Base-by-base conservation (phyloP, 495 filamentous ascomycete genomes). In the Penicillium robsamsonii region DNA sequence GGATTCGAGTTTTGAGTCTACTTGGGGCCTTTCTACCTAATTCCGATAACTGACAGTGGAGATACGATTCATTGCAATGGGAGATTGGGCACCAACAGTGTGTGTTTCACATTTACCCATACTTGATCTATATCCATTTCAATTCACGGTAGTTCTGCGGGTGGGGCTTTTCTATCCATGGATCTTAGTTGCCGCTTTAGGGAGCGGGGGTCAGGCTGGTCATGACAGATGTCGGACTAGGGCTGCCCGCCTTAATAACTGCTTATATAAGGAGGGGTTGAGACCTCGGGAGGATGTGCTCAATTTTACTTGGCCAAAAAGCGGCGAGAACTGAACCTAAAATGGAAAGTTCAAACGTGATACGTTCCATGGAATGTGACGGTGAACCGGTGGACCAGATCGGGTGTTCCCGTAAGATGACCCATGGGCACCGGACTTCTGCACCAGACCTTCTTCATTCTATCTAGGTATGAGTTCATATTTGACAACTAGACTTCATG, bases 351-450 rank as follows among this genome's bases (percentile, higher is more conserved):
- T 17, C 25, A 40, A 57, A n/a, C 5, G 11, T 17, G 25, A 40
- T 27, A 5, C 7, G 0, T 27, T 41, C 37, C 49, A 47, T 13
- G 38, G 45, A 44, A 45, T 22, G 38, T n/a, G 20, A 29, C 10
- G 15, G 4, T 40, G 29, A 43, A 46, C 56, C 43, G 10, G 24
- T 51, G 49, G 56, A 41, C 18, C 24, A 29, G 45, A 15, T 30
- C 56, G 50, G 45, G 33, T 53, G 35, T 30, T 55, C 31, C 50
- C 57, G 50, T 50, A 46, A 42, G 8, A 17, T 38, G 35, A 59
- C 22, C 57, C 57, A 55, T 49, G 50, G 50, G 40, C 50, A 50
- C 29, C 27, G 38, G 43, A 41, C 27, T 12, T 35, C 18, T 4
- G 10, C 31, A 18, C 17, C 30, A 6, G 46, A 49, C 30, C n/a